These are phyloP conservation scores for Picocystis salinarum DNA, from an alignment of 139 green algal species.

Conservation along the genomic window DNA sequence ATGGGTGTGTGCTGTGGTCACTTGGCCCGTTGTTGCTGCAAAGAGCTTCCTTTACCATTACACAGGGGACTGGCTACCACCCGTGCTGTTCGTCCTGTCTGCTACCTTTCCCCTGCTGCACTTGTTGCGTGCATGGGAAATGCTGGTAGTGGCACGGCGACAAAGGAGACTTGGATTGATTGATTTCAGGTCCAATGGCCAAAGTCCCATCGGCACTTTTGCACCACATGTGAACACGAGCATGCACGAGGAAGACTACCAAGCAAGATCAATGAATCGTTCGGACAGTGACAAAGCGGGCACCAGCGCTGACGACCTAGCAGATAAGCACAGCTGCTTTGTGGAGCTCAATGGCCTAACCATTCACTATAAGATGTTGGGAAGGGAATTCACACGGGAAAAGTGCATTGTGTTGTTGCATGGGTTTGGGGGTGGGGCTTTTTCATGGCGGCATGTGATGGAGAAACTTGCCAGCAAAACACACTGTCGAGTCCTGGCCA, in stretches of 20 bases:
- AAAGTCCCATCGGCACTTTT: too few species aligned
- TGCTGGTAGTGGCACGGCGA: neutral
- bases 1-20: too few species aligned
- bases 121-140: neutral
- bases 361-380: constrained; percentile 21
- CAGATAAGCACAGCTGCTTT: constrained; percentile 25
- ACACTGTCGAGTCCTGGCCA: constrained; percentile 30
- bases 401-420: constrained; percentile 66
- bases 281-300: neutral
- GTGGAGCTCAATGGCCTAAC: constrained; percentile 23
- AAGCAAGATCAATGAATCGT: neutral
- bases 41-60: too few species aligned
- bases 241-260: neutral
- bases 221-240: too few species aligned
- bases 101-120: neutral
- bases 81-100: neutral
- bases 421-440: constrained; percentile 51
- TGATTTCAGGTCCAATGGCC: neutral
- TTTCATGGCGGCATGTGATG: constrained; percentile 59
- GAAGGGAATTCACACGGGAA: too few species aligned
- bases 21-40: too few species aligned
- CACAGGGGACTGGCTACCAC: neutral
- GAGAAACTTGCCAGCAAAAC: constrained; percentile 31
- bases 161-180: neutral
- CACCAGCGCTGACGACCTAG: constrained; percentile 16